A percentile compares a stretch with the other conserved stretches of the same genome.
phyloP scores from a whole-genome alignment of 2,329 filamentous ascomycete genomes.

The Chrysoporthe deuterocubensis region DNA sequence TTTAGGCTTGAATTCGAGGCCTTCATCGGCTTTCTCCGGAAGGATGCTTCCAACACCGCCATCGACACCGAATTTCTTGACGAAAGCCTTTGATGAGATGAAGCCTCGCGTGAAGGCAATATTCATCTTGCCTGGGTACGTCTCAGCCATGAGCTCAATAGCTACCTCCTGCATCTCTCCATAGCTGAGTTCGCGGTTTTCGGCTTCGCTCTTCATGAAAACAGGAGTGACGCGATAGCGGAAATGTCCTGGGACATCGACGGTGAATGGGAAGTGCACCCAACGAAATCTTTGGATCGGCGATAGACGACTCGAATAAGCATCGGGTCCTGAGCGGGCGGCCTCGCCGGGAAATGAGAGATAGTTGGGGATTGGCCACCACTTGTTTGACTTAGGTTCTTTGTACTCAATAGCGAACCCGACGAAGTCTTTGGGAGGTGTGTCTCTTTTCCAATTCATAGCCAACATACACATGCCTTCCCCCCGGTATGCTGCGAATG shows the following conservation, averaged over 20 bases:
- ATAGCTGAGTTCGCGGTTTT: slow-evolving; percentile 28
- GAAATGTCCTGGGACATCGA: slow-evolving; percentile 29
- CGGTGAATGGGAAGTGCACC: slow-evolving; percentile 31
- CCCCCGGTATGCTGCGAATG: slow-evolving; percentile 29
- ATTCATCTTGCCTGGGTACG: slow-evolving; percentile 32
- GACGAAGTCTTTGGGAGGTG: slow-evolving; percentile 31
- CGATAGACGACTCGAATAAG: slow-evolving; percentile 31
- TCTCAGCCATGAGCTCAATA: slow-evolving; percentile 32
- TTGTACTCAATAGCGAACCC: slow-evolving; percentile 32
- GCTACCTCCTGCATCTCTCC: slow-evolving; percentile 31
- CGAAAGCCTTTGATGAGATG: slow-evolving; percentile 32
- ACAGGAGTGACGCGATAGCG: slow-evolving; percentile 31
- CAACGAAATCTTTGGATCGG: slow-evolving; percentile 33
- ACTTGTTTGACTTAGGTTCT: slow-evolving; percentile 29
- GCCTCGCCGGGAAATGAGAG: slow-evolving; percentile 29
- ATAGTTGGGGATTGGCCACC: slow-evolving; percentile 30
- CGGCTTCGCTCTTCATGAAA: slow-evolving; percentile 29
- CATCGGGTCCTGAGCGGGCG: slow-evolving; percentile 27
- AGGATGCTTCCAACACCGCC: slow-evolving; percentile 31
- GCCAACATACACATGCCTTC: slow-evolving; percentile 32
- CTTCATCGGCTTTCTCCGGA: slow-evolving; percentile 30
- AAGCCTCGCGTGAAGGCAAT: slow-evolving; percentile 33
- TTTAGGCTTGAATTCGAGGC: slow-evolving; percentile 31
- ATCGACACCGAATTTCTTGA: slow-evolving; percentile 28
- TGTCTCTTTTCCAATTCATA: slow-evolving; percentile 32